Evolutionary conservation across 305 asterid species (phyloP).

Genomic region (Euphrasia arctica): DNA sequence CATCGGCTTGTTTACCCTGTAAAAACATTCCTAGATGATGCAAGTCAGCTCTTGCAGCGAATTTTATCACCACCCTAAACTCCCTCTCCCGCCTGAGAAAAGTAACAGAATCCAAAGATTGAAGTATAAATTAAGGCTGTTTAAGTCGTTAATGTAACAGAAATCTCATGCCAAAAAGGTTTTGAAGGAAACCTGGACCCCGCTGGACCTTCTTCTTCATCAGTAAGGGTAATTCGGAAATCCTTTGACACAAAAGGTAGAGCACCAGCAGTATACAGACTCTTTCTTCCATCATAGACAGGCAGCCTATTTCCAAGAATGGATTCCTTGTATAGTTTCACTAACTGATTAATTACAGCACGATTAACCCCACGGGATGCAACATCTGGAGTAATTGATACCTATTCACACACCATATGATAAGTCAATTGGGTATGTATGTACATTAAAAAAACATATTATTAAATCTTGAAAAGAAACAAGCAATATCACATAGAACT

Average conservation of each 20-base stretch:
- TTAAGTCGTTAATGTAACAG: background rate
- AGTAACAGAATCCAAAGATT: constrained; percentile 18
- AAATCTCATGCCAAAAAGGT: background rate
- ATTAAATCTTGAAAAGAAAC: background rate
- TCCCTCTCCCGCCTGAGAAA: constrained; percentile 58
- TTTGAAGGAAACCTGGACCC: constrained; percentile 39
- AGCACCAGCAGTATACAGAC: constrained; percentile 83
- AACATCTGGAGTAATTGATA: constrained; percentile 55
- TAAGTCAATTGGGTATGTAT: background rate
- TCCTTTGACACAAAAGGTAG: constrained; percentile 67
- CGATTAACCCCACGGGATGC: constrained; percentile 58
- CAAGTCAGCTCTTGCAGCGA: constrained; percentile 79
- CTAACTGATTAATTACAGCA: constrained; percentile 65
- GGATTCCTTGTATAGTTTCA: constrained; percentile 48
- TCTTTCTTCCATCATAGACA: constrained; percentile 78
- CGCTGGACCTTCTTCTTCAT: constrained; percentile 64
- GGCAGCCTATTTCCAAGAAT: constrained; percentile 69
- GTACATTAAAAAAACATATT: background rate
- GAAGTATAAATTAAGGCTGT: background rate
- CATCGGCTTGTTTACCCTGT: constrained; percentile 76
- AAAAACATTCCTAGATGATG: constrained; percentile 74
- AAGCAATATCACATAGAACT: background rate
- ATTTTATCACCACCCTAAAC: constrained; percentile 66
- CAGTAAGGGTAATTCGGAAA: constrained; percentile 51
- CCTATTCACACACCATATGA: constrained; percentile 6